These are phyloP conservation scores for Plantago lanceolata DNA, from an alignment of 305 asterid species.

Conservation along the genomic window DNA sequence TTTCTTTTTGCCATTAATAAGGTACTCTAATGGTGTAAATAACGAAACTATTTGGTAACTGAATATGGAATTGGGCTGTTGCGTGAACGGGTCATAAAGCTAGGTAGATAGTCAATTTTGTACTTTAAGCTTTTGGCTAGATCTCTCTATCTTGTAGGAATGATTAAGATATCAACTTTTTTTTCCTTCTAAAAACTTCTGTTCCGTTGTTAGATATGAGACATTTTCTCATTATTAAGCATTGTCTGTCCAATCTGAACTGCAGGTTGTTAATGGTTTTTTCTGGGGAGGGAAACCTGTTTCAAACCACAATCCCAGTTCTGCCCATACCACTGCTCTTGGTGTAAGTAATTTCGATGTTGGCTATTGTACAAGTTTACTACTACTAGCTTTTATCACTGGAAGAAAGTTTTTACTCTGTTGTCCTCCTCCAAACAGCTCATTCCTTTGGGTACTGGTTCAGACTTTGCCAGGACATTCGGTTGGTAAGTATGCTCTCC, in stretches of 20 bases:
- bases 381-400: neutral
- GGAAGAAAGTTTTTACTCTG: constrained; percentile 7
- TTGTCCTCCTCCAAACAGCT: constrained; percentile 49
- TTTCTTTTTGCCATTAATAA: neutral
- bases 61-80: neutral
- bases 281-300: constrained; percentile 75
- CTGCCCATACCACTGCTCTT: constrained; percentile 55
- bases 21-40: neutral
- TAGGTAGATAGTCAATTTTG: neutral
- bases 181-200: neutral
- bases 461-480: constrained; percentile 83
- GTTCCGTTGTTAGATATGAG: neutral
- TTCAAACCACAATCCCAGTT: constrained; percentile 39
- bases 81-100: neutral
- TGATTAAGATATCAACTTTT: neutral
- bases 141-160: neutral
- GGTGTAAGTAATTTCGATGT: constrained; percentile 57
- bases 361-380: neutral
- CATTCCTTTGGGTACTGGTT: constrained; percentile 89
- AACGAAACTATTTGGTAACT: neutral
- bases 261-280: constrained; percentile 87
- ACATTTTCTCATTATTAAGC: neutral
- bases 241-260: constrained; percentile 10
- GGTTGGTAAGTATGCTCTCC: constrained; percentile 62
- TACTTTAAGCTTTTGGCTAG: neutral